Percentiles rank a stretch among this genome's conserved stretches.
Evolutionary conservation across 2,329 filamentous ascomycete genomes (phyloP).

Genomic region (Hymenoscyphus fraxineus): DNA sequence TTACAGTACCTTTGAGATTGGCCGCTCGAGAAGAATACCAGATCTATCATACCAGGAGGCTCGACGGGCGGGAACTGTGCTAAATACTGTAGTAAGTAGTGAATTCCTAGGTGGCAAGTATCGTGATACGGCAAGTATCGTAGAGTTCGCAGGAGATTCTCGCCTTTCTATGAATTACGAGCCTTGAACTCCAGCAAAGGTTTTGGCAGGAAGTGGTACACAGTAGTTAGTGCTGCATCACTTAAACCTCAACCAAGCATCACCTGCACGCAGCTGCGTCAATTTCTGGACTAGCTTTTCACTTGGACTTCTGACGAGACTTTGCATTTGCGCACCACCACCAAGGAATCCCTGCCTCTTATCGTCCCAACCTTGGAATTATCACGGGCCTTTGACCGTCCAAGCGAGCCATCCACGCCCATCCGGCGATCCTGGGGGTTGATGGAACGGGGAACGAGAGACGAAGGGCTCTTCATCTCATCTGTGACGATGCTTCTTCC

Average conservation of each 20-base stretch:
- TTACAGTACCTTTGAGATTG: neutral
- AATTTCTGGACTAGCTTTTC: conserved; percentile 6
- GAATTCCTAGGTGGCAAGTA: neutral
- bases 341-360: conserved; percentile 26
- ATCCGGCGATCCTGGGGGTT: conserved; percentile 29
- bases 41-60: neutral
- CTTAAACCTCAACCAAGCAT: conserved; percentile 3
- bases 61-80: neutral
- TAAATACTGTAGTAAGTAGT: neutral
- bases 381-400: conserved; percentile 31
- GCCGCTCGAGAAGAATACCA: neutral
- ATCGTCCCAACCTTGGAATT: conserved; percentile 30
- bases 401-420: conserved; percentile 30
- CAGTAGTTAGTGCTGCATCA: neutral
- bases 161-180: neutral
- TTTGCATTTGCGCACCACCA: conserved; percentile 20
- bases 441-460: conserved; percentile 6
- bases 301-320: conserved; percentile 18
- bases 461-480: neutral
- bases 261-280: conserved; percentile 10
- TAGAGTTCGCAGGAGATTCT: neutral
- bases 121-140: neutral
- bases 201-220: neutral
- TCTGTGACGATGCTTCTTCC: conserved; percentile 1
- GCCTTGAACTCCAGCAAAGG: neutral